phyloP scores from a whole-genome alignment of 805 yeast species.

The Pichia nanzhaoensis region DNA sequence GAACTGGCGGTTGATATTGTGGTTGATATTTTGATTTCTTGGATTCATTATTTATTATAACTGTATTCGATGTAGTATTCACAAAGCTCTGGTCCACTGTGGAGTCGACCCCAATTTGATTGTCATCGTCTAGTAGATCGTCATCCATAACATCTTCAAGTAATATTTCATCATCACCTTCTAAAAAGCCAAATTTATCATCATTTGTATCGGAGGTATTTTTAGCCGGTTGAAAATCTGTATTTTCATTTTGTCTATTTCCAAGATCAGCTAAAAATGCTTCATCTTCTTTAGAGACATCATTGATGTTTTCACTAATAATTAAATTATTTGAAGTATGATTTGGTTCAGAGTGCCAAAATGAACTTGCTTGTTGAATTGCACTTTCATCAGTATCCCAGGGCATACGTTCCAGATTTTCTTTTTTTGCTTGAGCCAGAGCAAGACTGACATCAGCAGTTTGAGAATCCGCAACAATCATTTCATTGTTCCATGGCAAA shows the following conservation, averaged over 20 bases:
- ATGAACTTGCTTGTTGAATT: too few species aligned
- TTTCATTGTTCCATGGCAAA: conserved; percentile 3
- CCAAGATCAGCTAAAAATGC: conserved; percentile 4
- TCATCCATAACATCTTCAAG: conserved; percentile 34
- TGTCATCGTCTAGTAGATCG: conserved; percentile 28
- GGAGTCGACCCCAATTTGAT: too few species aligned
- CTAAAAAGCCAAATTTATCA: conserved; percentile 30
- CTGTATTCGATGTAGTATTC: background rate
- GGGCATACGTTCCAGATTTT: too few species aligned
- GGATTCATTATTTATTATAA: background rate
- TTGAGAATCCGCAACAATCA: too few species aligned
- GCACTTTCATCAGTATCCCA: background rate
- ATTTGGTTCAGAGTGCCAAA: too few species aligned
- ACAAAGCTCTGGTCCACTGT: background rate
- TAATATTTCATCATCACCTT: conserved; percentile 38
- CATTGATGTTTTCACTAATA: background rate
- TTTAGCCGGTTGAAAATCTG: background rate
- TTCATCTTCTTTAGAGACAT: conserved; percentile 6
- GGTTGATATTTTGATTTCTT: conserved; percentile 1
- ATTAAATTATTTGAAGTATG: background rate
- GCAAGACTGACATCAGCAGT: too few species aligned
- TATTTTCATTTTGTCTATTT: background rate
- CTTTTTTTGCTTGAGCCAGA: too few species aligned
- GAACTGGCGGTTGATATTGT: background rate
- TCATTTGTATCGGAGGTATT: background rate